A percentile compares a stretch with the other conserved stretches of the same genome.
Evolutionary conservation across 1,284 basidiomycete species (phyloP).

Genomic region (Sphaerobolus stellatus): DNA sequence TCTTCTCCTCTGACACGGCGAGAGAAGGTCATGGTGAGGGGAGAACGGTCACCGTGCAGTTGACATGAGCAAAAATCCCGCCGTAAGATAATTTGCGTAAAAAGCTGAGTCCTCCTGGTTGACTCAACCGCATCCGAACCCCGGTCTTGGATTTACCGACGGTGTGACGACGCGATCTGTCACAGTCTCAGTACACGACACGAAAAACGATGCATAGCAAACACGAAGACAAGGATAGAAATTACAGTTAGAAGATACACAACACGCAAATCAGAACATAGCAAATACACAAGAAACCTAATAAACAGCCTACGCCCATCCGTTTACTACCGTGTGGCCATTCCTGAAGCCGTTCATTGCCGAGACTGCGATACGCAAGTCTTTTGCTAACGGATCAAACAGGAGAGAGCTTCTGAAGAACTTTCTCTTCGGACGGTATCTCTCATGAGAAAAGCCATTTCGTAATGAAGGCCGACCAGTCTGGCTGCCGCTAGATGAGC

Average conservation of each 20-base stretch:
- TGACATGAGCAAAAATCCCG: no score
- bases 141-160: no score
- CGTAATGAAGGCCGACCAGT: neutral
- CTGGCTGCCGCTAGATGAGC: constrained; percentile 1
- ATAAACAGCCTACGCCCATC: constrained; percentile 1
- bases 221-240: neutral
- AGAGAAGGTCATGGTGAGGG: no score
- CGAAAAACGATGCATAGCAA: neutral
- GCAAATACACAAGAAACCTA: neutral
- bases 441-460: constrained; percentile 3
- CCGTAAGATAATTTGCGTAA: no score
- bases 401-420: constrained; percentile 12
- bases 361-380: neutral
- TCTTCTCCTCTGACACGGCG: no score
- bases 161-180: neutral
- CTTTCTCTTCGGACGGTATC: constrained; percentile 6
- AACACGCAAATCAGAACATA: neutral
- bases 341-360: neutral
- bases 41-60: no score
- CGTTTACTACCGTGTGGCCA: neutral
- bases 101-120: no score
- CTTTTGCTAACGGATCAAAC: constrained; percentile 5
- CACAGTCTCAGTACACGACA: neutral
- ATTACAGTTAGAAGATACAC: constrained; percentile 8
- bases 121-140: no score